Evolutionary conservation across 495 filamentous ascomycete species (phyloP).

Genomic region (Trichoderma asperelloides): DNA sequence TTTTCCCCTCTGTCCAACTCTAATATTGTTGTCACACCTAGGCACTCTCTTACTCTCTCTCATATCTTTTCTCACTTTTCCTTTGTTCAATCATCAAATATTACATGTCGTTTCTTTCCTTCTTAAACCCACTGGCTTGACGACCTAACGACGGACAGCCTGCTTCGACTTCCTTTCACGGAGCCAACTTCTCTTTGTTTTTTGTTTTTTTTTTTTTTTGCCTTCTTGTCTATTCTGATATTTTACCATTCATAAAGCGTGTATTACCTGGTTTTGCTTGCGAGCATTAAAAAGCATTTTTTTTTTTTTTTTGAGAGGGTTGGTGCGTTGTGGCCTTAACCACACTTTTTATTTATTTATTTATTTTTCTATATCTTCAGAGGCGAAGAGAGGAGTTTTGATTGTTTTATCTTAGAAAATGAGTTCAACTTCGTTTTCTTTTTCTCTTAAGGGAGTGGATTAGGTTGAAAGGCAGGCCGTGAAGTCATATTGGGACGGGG

Average conservation of each 20-base stretch:
- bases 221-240: too few species aligned
- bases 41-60: background rate
- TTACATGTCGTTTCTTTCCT: background rate
- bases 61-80: background rate
- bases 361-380: too few species aligned
- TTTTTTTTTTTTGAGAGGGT: background rate
- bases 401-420: background rate
- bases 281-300: background rate
- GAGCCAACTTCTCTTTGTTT: background rate
- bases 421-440: background rate
- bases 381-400: conserved; percentile 2
- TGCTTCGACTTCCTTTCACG: conserved; percentile 3
- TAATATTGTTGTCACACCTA: too few species aligned
- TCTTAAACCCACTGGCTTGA: background rate
- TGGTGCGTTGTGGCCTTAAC: background rate
- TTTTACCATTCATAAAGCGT: background rate
- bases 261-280: background rate
- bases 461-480: conserved; percentile 2
- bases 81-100: background rate
- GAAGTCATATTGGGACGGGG: conserved; percentile 3
- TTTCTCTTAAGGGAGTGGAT: background rate
- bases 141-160: conserved; percentile 2
- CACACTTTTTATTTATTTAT: background rate
- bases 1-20: background rate
- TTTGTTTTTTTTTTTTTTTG: background rate